These are phyloP conservation scores for Begonia peltatifolia DNA, from an alignment of 306 rosid genomes.

Conservation along the genomic window DNA sequence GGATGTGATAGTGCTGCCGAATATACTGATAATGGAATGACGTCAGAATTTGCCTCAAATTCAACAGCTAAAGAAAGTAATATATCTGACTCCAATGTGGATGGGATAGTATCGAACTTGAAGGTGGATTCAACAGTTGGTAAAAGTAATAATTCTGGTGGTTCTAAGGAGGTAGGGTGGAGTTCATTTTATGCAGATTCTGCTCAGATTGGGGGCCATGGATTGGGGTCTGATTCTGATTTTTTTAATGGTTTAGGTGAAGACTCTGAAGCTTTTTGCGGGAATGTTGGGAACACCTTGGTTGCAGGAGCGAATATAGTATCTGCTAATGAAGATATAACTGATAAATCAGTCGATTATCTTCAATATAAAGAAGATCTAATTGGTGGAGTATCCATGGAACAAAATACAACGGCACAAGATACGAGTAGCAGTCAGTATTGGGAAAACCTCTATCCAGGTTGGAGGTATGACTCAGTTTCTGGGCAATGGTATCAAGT, in stretches of 20 bases:
- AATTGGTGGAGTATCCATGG: conserved; percentile 23
- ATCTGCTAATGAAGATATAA: conserved; percentile 15
- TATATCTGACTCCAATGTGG: conserved; percentile 10
- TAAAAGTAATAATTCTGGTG: conserved; percentile 14
- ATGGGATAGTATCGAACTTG: conserved; percentile 19
- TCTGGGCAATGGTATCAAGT: conserved; percentile 71
- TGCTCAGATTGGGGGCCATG: conserved; percentile 25
- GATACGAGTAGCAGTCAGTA: conserved; percentile 41
- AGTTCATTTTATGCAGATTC: conserved; percentile 53
- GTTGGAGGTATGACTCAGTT: conserved; percentile 56
- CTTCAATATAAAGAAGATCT: conserved; percentile 31
- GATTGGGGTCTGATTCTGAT: conserved; percentile 57
- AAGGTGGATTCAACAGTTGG: conserved; percentile 6
- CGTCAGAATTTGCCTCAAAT: background rate
- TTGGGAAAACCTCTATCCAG: conserved; percentile 77
- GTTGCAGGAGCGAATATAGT: conserved; percentile 16
- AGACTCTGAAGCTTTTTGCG: conserved; percentile 20
- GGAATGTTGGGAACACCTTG: background rate
- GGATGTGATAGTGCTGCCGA: conserved; percentile 11
- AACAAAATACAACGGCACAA: conserved; percentile 22
- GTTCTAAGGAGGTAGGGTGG: conserved; percentile 67
- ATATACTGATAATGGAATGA: conserved; percentile 4
- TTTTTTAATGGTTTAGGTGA: conserved; percentile 53
- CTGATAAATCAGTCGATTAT: conserved; percentile 12
- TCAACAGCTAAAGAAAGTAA: background rate